Percentiles rank a stretch among this genome's conserved stretches.
These are phyloP conservation scores for Acanthamoeba triangularis DNA, from an alignment of 208 protist species.

Conservation along the genomic window DNA sequence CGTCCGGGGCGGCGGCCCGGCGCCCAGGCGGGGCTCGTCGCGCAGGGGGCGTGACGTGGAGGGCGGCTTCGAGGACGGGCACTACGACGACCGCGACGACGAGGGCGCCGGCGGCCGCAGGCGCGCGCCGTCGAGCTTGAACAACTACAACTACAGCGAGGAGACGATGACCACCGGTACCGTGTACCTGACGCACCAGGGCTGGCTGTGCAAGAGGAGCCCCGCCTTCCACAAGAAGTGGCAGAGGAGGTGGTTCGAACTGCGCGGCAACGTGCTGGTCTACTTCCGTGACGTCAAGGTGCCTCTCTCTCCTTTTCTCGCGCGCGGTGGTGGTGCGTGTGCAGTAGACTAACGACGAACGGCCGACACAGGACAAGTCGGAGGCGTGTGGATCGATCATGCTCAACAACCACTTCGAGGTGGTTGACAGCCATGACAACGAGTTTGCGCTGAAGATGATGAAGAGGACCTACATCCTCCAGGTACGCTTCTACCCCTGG, in stretches of 20 bases:
- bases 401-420: constrained; percentile 29
- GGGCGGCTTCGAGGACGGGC: constrained; percentile 3
- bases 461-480: constrained; percentile 28
- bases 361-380: constrained; percentile 9
- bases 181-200: constrained; percentile 20
- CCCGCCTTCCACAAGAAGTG: constrained; percentile 73
- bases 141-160: background rate
- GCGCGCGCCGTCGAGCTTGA: background rate
- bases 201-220: constrained; percentile 44
- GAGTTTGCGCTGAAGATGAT: constrained; percentile 13
- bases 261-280: constrained; percentile 39
- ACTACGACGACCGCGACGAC: constrained; percentile 2
- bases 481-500: background rate
- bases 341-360: background rate
- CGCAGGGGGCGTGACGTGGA: background rate
- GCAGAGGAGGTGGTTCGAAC: constrained; percentile 58
- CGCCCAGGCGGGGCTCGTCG: background rate
- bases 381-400: constrained; percentile 37
- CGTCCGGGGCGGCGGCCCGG: background rate
- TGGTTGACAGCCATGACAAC: background rate
- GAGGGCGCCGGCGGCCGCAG: background rate
- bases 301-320: background rate
- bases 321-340: background rate
- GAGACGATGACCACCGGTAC: background rate
- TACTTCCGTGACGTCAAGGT: constrained; percentile 35